phyloP scores from a whole-genome alignment of 192 early-diverging fungal genomes.

The Linnemannia elongata region DNA sequence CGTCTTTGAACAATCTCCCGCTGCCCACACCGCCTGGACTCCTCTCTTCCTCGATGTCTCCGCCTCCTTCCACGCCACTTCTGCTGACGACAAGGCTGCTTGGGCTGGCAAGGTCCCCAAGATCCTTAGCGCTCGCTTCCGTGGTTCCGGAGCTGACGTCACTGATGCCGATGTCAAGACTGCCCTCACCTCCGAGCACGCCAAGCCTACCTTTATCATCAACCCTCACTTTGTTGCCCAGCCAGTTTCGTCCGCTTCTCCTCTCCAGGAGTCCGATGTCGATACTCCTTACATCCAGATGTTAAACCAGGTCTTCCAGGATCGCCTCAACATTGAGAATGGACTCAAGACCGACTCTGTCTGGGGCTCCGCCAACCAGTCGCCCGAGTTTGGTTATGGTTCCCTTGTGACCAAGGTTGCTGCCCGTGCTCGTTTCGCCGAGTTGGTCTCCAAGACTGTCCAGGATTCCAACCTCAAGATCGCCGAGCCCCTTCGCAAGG shows the following conservation, averaged over 20 bases:
- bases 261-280: slow-evolving; percentile 57
- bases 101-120: slow-evolving; percentile 61
- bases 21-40: slow-evolving; percentile 77
- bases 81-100: slow-evolving; percentile 14
- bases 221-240: slow-evolving; percentile 42
- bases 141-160: slow-evolving; percentile 46
- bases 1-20: slow-evolving; percentile 74
- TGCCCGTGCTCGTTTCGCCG: slow-evolving; percentile 75
- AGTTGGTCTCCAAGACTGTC: slow-evolving; percentile 70
- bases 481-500: slow-evolving; percentile 67
- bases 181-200: slow-evolving; percentile 25
- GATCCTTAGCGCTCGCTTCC: slow-evolving; percentile 65
- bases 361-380: slow-evolving; percentile 75
- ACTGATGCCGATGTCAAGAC: slow-evolving; percentile 25
- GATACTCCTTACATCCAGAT: slow-evolving; percentile 88
- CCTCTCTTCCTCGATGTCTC: slow-evolving; percentile 90
- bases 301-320: slow-evolving; percentile 81
- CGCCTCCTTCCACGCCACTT: slow-evolving; percentile 71
- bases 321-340: slow-evolving; percentile 86
- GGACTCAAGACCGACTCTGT: slow-evolving; percentile 77
- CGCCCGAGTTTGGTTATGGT: slow-evolving; percentile 92
- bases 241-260: background rate
- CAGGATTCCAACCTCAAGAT: slow-evolving; percentile 65
- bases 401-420: slow-evolving; percentile 76
- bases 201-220: slow-evolving; percentile 34